Percentiles rank a stretch among this genome's conserved stretches.
Conservation (phyloP, 2,329 filamentous ascomycete species). For the Fusarium avenaceum region DNA sequence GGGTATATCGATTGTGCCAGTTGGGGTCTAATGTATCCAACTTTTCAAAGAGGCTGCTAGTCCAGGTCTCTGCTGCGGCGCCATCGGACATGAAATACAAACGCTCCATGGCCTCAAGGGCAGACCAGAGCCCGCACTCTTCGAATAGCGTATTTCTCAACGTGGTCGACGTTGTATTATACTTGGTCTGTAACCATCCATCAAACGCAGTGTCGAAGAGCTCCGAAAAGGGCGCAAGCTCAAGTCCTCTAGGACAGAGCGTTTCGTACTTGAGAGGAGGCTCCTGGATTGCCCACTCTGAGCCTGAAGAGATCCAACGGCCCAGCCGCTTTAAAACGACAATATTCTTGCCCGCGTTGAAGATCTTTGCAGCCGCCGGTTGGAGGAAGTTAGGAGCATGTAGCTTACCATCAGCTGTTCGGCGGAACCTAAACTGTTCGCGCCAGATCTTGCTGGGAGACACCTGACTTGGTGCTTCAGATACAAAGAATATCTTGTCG, state of each 20-base stretch:
- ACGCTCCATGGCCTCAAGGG: conserved; percentile 75
- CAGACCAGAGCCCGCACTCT: conserved; percentile 74
- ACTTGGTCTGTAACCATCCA: conserved; percentile 81
- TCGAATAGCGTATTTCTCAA: conserved; percentile 77
- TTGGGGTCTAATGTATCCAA: conserved; percentile 71
- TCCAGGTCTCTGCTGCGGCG: conserved; percentile 73
- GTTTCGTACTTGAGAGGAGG: conserved; percentile 68
- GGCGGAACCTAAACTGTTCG: conserved; percentile 77
- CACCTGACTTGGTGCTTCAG: conserved; percentile 67
- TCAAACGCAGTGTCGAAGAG: conserved; percentile 79
- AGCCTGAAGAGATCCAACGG: conserved; percentile 59
- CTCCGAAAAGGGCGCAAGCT: conserved; percentile 78
- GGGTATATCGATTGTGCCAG: conserved; percentile 86
- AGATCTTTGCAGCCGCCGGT: conserved; percentile 77
- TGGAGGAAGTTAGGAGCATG: conserved; percentile 82
- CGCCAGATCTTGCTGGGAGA: conserved; percentile 80
- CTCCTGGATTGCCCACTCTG: conserved; percentile 52
- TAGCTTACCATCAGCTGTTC: conserved; percentile 69
- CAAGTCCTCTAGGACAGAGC: conserved; percentile 63
- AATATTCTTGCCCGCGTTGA: conserved; percentile 89
- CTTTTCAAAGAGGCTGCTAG: conserved; percentile 78
- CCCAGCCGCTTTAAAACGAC: conserved; percentile 83
- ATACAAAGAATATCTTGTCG: conserved; percentile 83
- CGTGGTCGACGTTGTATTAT: conserved; percentile 75
- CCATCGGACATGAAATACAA: conserved; percentile 86